Base-by-base conservation (phyloP, 164 flowering plant species). In the Aristolochia fimbriata region DNA sequence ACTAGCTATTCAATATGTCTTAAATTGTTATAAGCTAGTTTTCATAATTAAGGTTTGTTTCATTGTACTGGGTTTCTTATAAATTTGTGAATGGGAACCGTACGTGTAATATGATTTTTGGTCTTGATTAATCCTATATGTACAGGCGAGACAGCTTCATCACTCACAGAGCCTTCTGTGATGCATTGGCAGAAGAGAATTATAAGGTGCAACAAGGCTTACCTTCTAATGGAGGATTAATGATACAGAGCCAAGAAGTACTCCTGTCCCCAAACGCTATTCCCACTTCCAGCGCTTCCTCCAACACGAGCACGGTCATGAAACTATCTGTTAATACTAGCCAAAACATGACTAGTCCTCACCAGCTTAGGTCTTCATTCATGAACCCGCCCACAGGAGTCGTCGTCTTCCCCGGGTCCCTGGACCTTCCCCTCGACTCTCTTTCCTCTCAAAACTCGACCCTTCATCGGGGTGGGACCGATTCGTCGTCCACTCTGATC, bases 121-220 rank as follows among this genome's bases (percentile, higher is more conserved):
- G n/a, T n/a, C n/a, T n/a, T n/a, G n/a, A n/a, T n/a, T n/a, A n/a
- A n/a, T n/a, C n/a, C n/a, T n/a, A n/a, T n/a, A n/a, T 45, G 64
- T 71, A 47, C 86, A 91, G 98, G 84, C 83, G 92, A 68, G 98
- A 91, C 63, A 91, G 98, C 68, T 91, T 88, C 72, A 83, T 88
- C 52, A 91, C 98, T 0, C 98, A 88, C 78, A 81, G 96, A 75
- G 96, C 98, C n/a, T 88, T 91, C 64, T 91, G 98, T 65, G 96
- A 91, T 74, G 96, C 92, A 31, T 75, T 91, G 69, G 96, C 96
- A 53, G 96, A 88, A 71, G 97, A 88, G 61, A 83, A 80, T 69
- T 73, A 65, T 79, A 86, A 75, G 71, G 80, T 76, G 45, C 80
- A 78, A 58, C 85, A 81, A 54, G 78, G 77, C 25, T 69, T 74